Evolutionary conservation across 768 basidiomycete genomes (phyloP).

Genomic region (Lyophyllum atratum): DNA sequence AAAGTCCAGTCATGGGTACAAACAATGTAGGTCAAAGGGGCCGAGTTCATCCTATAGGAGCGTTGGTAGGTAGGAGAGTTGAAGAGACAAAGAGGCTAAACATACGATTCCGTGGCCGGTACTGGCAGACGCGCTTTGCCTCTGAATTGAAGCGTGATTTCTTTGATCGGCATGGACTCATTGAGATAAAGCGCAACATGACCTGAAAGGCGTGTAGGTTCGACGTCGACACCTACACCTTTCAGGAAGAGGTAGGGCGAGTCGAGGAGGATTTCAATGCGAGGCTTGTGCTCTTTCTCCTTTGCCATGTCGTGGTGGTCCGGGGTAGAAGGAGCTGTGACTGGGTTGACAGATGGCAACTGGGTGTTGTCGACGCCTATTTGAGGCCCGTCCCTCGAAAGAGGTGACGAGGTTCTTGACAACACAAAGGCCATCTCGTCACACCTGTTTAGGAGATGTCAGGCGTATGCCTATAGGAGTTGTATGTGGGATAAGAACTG

Average conservation of each 20-base stretch:
- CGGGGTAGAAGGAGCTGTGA: background rate
- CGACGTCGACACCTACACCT: constrained; percentile 82
- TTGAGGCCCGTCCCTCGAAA: constrained; percentile 7
- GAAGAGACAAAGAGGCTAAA: constrained; percentile 17
- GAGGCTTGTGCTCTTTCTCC: constrained; percentile 47
- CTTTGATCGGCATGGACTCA: constrained; percentile 82
- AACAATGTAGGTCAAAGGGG: constrained; percentile 58
- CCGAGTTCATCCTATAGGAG: constrained; percentile 39
- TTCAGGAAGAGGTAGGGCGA: constrained; percentile 69
- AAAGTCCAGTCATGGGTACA: constrained; percentile 93
- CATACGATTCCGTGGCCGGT: constrained; percentile 59
- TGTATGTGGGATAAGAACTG: background rate
- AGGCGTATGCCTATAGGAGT: background rate
- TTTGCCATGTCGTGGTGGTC: constrained; percentile 38
- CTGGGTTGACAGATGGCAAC: constrained; percentile 3
- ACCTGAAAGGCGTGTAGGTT: constrained; percentile 80
- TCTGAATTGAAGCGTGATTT: constrained; percentile 80
- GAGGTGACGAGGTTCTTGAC: constrained; percentile 20
- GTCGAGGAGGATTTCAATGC: constrained; percentile 78
- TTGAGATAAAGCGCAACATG: constrained; percentile 76
- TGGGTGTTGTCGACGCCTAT: constrained; percentile 8
- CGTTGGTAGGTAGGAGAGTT: constrained; percentile 7
- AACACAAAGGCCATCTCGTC: constrained; percentile 24
- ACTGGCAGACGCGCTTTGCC: constrained; percentile 80
- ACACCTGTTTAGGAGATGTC: constrained; percentile 1